Conservation (phyloP, 805 yeast genomes). For the Candida ipomoeae region DNA sequence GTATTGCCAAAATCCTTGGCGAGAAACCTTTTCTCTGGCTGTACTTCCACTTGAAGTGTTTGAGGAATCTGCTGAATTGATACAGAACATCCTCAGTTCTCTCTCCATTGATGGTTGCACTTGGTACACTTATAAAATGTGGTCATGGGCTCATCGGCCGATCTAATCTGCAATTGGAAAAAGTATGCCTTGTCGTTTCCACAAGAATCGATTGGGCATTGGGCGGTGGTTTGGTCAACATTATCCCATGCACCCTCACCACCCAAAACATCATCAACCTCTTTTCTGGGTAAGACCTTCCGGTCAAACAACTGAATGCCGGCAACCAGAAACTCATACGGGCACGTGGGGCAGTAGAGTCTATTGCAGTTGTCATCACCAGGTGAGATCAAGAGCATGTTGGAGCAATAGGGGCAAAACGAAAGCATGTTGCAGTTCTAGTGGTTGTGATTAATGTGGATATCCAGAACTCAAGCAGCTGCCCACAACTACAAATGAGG, state of each 20-base stretch:
- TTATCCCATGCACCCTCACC: conserved; percentile 99
- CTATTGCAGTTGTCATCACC: conserved; percentile 58
- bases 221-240: conserved; percentile 91
- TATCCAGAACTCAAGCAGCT: neutral
- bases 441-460: neutral
- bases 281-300: conserved; percentile 75
- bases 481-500: neutral
- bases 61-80: neutral
- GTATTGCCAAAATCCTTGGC: neutral
- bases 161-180: conserved; percentile 93
- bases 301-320: conserved; percentile 85
- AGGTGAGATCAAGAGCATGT: conserved; percentile 70
- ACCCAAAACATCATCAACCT: conserved; percentile 94
- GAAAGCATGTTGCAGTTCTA: conserved; percentile 59
- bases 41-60: neutral
- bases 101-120: conserved; percentile 96
- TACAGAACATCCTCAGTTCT: conserved; percentile 47
- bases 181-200: conserved; percentile 90
- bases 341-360: conserved; percentile 89
- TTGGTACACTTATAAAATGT: conserved; percentile 93
- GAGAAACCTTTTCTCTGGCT: neutral
- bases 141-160: conserved; percentile 99
- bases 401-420: conserved; percentile 92
- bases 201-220: conserved; percentile 86
- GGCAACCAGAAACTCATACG: conserved; percentile 85